Base-by-base conservation (phyloP, 192 early-diverging fungal genomes). In the Jimgerdemannia lactiflua region DNA sequence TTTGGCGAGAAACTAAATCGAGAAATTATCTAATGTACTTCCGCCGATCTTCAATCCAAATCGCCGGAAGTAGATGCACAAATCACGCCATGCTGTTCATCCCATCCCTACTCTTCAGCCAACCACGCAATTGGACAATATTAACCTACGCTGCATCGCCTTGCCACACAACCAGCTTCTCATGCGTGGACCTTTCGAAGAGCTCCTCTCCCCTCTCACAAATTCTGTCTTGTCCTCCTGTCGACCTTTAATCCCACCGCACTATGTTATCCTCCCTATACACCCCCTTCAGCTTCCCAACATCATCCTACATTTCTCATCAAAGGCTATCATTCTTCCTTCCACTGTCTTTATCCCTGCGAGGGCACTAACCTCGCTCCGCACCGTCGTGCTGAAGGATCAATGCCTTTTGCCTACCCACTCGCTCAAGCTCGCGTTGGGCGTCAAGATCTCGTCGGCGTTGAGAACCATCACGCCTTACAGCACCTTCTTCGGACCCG, bases 401-500 rank as follows among this genome's bases (percentile, higher is more conserved):
- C 8, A 75, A 66, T 29, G 29, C 1, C 49, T 67, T 14, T 29
- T 84, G 65, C 29, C 70, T 65, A 73, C 81, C 42, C 66, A 82
- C 70, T 72, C 80, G 72, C 73, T 91, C 20, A 92, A 92, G 73
- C 79, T 91, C 18, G 82, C 86, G 4, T 79, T 92, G n/a, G 90
- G 89, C 3, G 81, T 91, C 75, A 91, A 90, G 71, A 79, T 89
- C 2, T 82, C 90, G 2, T 91, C 90, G 3, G 90, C 90, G 11
- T 69, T 92, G 71, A 89, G 91, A 43, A 92, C 90, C 3, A 85
- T 92, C 76, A 89, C 88, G 65, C 90, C 91, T 18, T 91, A 85
- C 78, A 85, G 89, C 3, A 85, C 86, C 11, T 82, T 86, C 70
- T 82, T 88, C 70, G 91, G 88, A 0, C 85, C 89, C 10, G 85